Conservation (phyloP, 257 asterid species). For the Penstemon eatonii region DNA sequence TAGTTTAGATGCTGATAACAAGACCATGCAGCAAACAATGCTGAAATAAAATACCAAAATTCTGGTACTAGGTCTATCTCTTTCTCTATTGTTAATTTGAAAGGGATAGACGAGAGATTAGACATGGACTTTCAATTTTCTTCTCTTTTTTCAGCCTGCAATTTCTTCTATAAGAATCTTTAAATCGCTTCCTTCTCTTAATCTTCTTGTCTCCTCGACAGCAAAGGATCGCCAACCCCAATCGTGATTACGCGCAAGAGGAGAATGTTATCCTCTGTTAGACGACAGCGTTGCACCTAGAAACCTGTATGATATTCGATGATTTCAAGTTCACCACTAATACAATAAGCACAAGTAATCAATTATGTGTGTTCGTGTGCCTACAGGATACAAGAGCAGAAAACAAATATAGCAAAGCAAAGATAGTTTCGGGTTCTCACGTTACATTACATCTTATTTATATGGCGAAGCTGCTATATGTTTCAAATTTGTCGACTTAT, state of each 20-base stretch:
- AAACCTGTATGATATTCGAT: too few species aligned
- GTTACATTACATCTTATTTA: too few species aligned
- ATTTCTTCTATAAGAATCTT: slow-evolving; percentile 78
- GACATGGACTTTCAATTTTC: slow-evolving; percentile 78
- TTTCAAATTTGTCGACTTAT: too few species aligned
- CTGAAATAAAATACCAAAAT: neutral
- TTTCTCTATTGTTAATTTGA: slow-evolving; percentile 32
- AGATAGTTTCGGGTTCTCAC: too few species aligned
- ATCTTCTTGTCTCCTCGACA: slow-evolving; percentile 82
- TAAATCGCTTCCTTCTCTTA: slow-evolving; percentile 72
- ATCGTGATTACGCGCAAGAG: slow-evolving; percentile 37
- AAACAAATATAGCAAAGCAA: too few species aligned
- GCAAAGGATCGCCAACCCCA: slow-evolving; percentile 54
- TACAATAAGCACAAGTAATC: too few species aligned
- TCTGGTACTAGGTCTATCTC: neutral
- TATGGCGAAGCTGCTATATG: too few species aligned
- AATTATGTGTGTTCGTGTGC: too few species aligned
- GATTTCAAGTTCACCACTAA: too few species aligned
- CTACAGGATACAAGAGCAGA: too few species aligned
- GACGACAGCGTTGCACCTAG: neutral
- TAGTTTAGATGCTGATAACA: neutral
- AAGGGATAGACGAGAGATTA: slow-evolving; percentile 88
- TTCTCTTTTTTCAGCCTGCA: slow-evolving; percentile 66
- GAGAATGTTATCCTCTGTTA: slow-evolving; percentile 47
- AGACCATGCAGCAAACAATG: neutral